Evolutionary conservation across 1,284 basidiomycete genomes (phyloP).

Genomic region (Psilocybe mexicana): DNA sequence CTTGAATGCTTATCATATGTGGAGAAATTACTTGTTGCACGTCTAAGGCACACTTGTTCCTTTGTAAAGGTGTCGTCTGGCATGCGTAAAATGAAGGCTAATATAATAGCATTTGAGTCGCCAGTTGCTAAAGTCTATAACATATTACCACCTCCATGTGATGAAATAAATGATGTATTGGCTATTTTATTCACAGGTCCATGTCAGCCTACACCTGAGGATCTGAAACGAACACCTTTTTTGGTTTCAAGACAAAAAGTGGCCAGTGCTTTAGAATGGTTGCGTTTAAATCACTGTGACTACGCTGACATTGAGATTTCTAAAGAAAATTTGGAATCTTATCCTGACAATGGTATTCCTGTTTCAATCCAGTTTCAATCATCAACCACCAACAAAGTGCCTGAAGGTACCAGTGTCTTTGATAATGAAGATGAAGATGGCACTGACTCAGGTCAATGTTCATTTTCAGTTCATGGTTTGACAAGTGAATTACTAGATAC

Average conservation of each 20-base stretch:
- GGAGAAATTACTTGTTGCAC: slow-evolving; percentile 27
- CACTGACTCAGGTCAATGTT: slow-evolving; percentile 23
- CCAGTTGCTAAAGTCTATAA: slow-evolving; percentile 26
- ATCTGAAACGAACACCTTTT: slow-evolving; percentile 27
- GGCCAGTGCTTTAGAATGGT: slow-evolving; percentile 28
- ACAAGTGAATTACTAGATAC: slow-evolving; percentile 21
- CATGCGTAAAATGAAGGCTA: slow-evolving; percentile 26
- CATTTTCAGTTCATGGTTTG: slow-evolving; percentile 30
- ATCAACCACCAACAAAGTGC: slow-evolving; percentile 15
- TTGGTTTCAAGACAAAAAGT: slow-evolving; percentile 27
- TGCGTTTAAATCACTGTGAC: slow-evolving; percentile 31
- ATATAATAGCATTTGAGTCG: slow-evolving; percentile 26
- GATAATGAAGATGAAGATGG: slow-evolving; percentile 27
- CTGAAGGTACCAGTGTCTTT: slow-evolving; percentile 14
- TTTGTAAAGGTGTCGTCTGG: slow-evolving; percentile 25
- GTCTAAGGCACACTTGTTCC: slow-evolving; percentile 22
- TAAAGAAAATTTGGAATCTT: slow-evolving; percentile 20
- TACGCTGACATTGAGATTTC: slow-evolving; percentile 31
- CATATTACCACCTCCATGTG: slow-evolving; percentile 21
- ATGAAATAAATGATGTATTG: slow-evolving; percentile 27
- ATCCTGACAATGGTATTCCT: slow-evolving; percentile 21
- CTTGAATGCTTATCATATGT: slow-evolving; percentile 22
- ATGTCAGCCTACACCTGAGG: slow-evolving; percentile 25
- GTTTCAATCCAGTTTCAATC: slow-evolving; percentile 22
- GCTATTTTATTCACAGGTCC: slow-evolving; percentile 30